Percentiles rank a stretch among this genome's conserved stretches.
Conservation (phyloP, 2,329 filamentous ascomycete genomes). For the Bipolaris gigantea region DNA sequence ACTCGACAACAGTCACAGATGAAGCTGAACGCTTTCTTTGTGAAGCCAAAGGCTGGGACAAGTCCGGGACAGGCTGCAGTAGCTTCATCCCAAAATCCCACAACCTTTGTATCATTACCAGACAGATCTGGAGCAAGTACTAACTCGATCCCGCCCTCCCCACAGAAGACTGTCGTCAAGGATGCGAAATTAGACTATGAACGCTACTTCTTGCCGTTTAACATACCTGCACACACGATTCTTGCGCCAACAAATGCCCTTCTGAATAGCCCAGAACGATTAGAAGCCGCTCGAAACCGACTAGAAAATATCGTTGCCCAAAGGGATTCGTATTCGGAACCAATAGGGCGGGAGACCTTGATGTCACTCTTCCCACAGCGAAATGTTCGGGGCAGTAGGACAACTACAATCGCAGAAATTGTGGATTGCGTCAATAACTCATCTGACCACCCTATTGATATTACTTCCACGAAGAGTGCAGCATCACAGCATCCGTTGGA, state of each 20-base stretch:
- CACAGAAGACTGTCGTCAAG: slow-evolving; percentile 36
- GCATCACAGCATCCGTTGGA: slow-evolving; percentile 40
- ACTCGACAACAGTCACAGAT: slow-evolving; percentile 42
- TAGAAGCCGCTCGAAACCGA: slow-evolving; percentile 31
- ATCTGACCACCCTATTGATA: slow-evolving; percentile 47
- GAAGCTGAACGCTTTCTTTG: slow-evolving; percentile 51
- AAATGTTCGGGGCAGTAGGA: slow-evolving; percentile 20
- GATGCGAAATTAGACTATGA: slow-evolving; percentile 51
- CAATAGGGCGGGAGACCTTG: slow-evolving; percentile 20
- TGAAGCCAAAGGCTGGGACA: slow-evolving; percentile 45
- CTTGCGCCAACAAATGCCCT: slow-evolving; percentile 60
- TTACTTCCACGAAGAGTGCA: slow-evolving; percentile 43
- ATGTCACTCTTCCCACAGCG: slow-evolving; percentile 21
- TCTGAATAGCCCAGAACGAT: slow-evolving; percentile 31
- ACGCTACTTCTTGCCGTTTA: slow-evolving; percentile 78
- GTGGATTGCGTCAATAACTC: slow-evolving; percentile 51
- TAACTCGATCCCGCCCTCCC: slow-evolving; percentile 37
- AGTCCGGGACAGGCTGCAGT: slow-evolving; percentile 30
- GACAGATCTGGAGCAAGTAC: slow-evolving; percentile 22
- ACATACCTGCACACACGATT: slow-evolving; percentile 71
- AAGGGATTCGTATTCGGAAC: slow-evolving; percentile 18
- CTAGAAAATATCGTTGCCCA: slow-evolving; percentile 31
- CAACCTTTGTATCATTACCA: slow-evolving; percentile 34
- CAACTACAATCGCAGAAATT: slow-evolving; percentile 39
- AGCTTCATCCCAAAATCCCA: slow-evolving; percentile 40